Conservation (phyloP, 2,329 filamentous ascomycete species). For the Pseudocercospora fuligena region DNA sequence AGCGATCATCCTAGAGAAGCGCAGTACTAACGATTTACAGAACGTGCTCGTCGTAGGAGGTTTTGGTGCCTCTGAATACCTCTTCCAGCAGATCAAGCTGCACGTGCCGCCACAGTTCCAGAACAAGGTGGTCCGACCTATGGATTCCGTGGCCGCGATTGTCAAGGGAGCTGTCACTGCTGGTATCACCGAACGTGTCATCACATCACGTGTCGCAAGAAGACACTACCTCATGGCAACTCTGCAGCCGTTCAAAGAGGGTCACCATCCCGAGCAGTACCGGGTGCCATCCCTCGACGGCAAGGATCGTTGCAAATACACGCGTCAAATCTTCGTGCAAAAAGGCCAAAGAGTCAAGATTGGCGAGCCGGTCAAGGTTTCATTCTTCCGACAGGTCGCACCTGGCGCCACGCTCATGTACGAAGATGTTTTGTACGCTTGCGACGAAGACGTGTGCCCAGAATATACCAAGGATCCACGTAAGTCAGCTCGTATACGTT, state of each 20-base stretch:
- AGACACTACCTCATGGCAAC: conserved; percentile 99
- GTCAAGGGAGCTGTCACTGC: conserved; percentile 98
- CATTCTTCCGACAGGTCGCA: conserved; percentile 96
- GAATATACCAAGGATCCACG: conserved; percentile 99
- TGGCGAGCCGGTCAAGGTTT: conserved; percentile 97
- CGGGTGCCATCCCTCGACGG: conserved; percentile 95
- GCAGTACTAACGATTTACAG: conserved; percentile 46
- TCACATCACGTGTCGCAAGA: conserved; percentile 95
- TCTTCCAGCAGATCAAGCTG: conserved; percentile 99
- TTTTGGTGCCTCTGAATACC: conserved; percentile 96
- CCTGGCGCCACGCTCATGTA: conserved; percentile 98
- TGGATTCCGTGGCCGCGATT: conserved; percentile 98
- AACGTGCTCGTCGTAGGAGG: conserved; percentile 97
- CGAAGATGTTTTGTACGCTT: conserved; percentile 96
- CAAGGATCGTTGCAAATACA: conserved; percentile 98
- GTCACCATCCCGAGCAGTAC: conserved; percentile 97
- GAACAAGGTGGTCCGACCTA: conserved; percentile 94
- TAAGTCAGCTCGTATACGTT: conserved; percentile 60
- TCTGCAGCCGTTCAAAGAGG: conserved; percentile 97
- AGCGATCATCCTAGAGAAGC: background rate
- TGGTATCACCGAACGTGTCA: conserved; percentile 94
- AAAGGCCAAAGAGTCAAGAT: conserved; percentile 99
- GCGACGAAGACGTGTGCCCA: conserved; percentile 95
- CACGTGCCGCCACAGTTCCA: conserved; percentile 98
- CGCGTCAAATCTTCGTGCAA: conserved; percentile 95